A percentile compares a stretch with the other conserved stretches of the same genome.
Evolutionary conservation across 2,329 filamentous ascomycete species (phyloP).

Genomic region (Aspergillus pseudoglaucus): DNA sequence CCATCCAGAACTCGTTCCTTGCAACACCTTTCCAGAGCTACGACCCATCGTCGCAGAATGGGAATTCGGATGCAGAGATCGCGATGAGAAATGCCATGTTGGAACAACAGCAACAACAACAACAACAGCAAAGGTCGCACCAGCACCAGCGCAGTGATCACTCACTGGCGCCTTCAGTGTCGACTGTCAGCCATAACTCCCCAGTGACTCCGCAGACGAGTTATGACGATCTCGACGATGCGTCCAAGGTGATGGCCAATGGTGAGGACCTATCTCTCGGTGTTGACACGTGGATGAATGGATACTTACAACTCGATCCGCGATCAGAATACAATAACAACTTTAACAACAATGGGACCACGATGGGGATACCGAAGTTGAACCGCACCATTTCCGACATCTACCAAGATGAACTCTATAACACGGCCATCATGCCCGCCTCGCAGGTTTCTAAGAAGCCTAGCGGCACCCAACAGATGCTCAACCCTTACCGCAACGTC

Average conservation of each 20-base stretch:
- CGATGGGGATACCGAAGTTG: slow-evolving; percentile 61
- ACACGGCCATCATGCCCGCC: slow-evolving; percentile 38
- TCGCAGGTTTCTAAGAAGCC: slow-evolving; percentile 33
- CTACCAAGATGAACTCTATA: slow-evolving; percentile 79
- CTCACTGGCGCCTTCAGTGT: slow-evolving; percentile 53
- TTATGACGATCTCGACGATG: slow-evolving; percentile 49
- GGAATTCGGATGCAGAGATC: slow-evolving; percentile 46
- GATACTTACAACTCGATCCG: slow-evolving; percentile 60
- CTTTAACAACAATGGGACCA: slow-evolving; percentile 21
- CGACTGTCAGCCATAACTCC: slow-evolving; percentile 55
- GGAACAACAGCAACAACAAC: slow-evolving; percentile 38
- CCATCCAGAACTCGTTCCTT: slow-evolving; percentile 47
- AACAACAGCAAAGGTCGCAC: slow-evolving; percentile 28
- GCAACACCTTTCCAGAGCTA: slow-evolving; percentile 42
- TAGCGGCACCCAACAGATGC: slow-evolving; percentile 23
- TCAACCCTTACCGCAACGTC: slow-evolving; percentile 52
- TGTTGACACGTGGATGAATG: slow-evolving; percentile 47
- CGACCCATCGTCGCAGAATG: slow-evolving; percentile 37
- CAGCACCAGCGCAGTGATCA: slow-evolving; percentile 41
- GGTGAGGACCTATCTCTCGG: slow-evolving; percentile 46
- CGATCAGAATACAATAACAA: slow-evolving; percentile 49
- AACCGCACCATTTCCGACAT: slow-evolving; percentile 81
- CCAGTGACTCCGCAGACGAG: slow-evolving; percentile 55
- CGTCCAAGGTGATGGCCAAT: slow-evolving; percentile 44
- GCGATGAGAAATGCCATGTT: slow-evolving; percentile 55